Conservation (phyloP, 768 basidiomycete genomes). For the Mycena maculata region DNA sequence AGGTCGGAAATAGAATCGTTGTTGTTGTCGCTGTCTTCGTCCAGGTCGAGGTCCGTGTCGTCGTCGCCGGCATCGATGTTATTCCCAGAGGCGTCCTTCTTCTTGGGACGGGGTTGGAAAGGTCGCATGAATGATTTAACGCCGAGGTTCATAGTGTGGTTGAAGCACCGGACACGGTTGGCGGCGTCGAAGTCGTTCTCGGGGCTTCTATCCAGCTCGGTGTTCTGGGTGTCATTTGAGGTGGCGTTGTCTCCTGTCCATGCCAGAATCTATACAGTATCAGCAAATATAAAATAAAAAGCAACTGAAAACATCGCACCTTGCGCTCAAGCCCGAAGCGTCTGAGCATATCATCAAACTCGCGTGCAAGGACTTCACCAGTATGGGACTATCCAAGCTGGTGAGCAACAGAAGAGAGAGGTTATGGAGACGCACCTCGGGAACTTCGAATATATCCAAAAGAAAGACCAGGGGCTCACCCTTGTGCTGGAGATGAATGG, state of each 20-base stretch:
- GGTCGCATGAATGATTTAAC: slow-evolving; percentile 6
- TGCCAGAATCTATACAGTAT: slow-evolving; percentile 34
- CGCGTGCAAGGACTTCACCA: slow-evolving; percentile 35
- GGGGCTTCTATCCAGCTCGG: slow-evolving; percentile 14
- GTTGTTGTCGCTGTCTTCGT: neutral
- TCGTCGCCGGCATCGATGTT: neutral
- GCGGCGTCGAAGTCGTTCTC: slow-evolving; percentile 22
- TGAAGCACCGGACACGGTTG: slow-evolving; percentile 15
- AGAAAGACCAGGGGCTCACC: slow-evolving; percentile 36
- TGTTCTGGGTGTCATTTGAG: slow-evolving; percentile 40
- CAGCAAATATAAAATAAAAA: neutral
- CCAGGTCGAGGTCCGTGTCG: neutral
- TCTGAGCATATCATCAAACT: slow-evolving; percentile 34
- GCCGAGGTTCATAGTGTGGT: slow-evolving; percentile 43
- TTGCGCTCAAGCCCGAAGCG: slow-evolving; percentile 38
- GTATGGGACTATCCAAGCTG: slow-evolving; percentile 39
- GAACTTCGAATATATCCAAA: slow-evolving; percentile 47
- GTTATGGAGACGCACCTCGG: slow-evolving; percentile 23
- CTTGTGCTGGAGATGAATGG: slow-evolving; percentile 39
- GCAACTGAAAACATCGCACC: slow-evolving; percentile 24
- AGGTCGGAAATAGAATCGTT: neutral
- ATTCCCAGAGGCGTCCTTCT: neutral
- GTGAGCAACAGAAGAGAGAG: neutral
- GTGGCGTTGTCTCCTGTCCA: slow-evolving; percentile 43
- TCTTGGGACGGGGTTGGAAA: neutral